These are phyloP conservation scores for Neocatenulostroma microsporum DNA, from an alignment of 2,329 filamentous ascomycete species.

Conservation along the genomic window DNA sequence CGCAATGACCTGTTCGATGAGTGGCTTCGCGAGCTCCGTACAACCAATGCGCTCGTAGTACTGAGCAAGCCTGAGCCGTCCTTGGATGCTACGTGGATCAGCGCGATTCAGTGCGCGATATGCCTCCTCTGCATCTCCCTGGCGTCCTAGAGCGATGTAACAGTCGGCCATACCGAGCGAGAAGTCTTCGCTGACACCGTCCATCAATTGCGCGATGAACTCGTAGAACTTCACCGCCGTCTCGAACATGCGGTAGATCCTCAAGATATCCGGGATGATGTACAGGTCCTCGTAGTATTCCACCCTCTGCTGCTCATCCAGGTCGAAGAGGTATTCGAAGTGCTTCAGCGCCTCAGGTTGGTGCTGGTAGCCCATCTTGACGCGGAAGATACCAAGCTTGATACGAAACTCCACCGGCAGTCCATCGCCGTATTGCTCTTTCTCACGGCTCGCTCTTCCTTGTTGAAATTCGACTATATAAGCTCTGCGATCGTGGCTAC, in stretches of 20 bases:
- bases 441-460: slow-evolving; percentile 38
- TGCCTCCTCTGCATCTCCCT: slow-evolving; percentile 65
- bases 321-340: slow-evolving; percentile 44
- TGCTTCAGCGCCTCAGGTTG: slow-evolving; percentile 57
- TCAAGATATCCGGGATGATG: slow-evolving; percentile 57
- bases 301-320: slow-evolving; percentile 43
- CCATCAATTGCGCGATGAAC: slow-evolving; percentile 36
- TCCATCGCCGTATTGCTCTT: slow-evolving; percentile 58
- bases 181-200: slow-evolving; percentile 43
- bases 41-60: slow-evolving; percentile 55
- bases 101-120: slow-evolving; percentile 67
- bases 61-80: slow-evolving; percentile 70
- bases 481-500: slow-evolving; percentile 58
- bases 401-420: slow-evolving; percentile 75
- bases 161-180: slow-evolving; percentile 56
- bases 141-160: slow-evolving; percentile 37
- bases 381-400: slow-evolving; percentile 75
- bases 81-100: slow-evolving; percentile 65
- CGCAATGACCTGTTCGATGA: slow-evolving; percentile 69
- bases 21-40: slow-evolving; percentile 66
- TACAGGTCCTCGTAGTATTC: slow-evolving; percentile 74
- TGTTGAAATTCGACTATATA: slow-evolving; percentile 54
- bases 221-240: slow-evolving; percentile 54
- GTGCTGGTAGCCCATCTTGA: slow-evolving; percentile 57
- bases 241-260: slow-evolving; percentile 42